Evolutionary conservation across 1,284 basidiomycete species (phyloP).

Genomic region (Leccinum subrobustum): DNA sequence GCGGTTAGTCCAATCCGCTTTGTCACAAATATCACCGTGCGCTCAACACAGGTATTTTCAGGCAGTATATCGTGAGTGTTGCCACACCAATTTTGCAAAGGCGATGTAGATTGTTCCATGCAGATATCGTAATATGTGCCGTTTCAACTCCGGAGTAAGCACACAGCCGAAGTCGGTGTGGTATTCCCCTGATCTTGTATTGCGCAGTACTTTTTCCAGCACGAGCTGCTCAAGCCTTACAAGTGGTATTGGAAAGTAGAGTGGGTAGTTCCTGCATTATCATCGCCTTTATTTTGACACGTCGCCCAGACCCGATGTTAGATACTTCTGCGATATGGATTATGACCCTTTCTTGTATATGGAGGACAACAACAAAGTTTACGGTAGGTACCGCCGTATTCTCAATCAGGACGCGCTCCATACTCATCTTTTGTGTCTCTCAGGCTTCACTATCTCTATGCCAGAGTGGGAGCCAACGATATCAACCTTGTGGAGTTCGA

Average conservation of each 20-base stretch:
- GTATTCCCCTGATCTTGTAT: slow-evolving; percentile 7
- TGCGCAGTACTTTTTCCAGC: slow-evolving; percentile 72
- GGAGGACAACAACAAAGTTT: slow-evolving; percentile 73
- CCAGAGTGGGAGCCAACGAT: slow-evolving; percentile 81
- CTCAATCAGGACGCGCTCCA: not conserved
- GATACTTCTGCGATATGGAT: slow-evolving; percentile 74
- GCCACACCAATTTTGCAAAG: not conserved
- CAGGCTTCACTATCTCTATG: slow-evolving; percentile 77
- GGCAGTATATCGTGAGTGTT: slow-evolving; percentile 52
- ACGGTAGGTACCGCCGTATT: slow-evolving; percentile 42
- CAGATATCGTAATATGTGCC: slow-evolving; percentile 77
- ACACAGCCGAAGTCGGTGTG: not conserved
- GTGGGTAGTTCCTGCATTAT: slow-evolving; percentile 29
- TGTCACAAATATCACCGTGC: not conserved
- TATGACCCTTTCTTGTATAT: slow-evolving; percentile 83
- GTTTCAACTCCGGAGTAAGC: slow-evolving; percentile 81
- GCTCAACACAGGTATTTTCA: slow-evolving; percentile 23
- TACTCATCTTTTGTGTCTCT: not conserved
- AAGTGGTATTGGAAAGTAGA: slow-evolving; percentile 87
- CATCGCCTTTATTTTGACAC: slow-evolving; percentile 2
- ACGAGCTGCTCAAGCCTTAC: slow-evolving; percentile 68
- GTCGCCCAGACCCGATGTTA: slow-evolving; percentile 58
- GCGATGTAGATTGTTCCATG: not conserved
- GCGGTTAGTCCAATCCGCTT: slow-evolving; percentile 37
- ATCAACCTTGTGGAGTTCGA: slow-evolving; percentile 70